Evolutionary conservation across 345 rosid species (phyloP), one percentile per base, ranked within the genome.

Genomic region (Gossypium stocksii): DNA sequence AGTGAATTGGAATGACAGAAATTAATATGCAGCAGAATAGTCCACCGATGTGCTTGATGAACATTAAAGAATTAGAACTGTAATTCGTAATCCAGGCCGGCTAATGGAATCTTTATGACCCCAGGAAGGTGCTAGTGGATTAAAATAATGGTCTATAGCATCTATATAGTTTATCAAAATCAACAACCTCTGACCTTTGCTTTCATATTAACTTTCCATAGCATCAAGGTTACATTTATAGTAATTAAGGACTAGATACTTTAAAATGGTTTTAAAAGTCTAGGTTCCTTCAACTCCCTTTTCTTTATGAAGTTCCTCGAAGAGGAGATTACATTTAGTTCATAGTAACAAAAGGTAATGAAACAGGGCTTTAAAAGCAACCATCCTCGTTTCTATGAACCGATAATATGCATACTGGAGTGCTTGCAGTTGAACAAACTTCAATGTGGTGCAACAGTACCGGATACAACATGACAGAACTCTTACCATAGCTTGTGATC

Each of bases 401-500:
- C 3, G 22, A 51, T 27, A 70, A 51, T 46, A 48, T 51, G 58
- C 45, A 29, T 45, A 48, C 57, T 8, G 7, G 27, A 67, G 19
- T 67, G 49, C 16, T 23, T n/a, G 41, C 49, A 9, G n/a, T 69
- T 20, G 48, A 15, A 49, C 48, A 14, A 19, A 20, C 41, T 20
- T 3, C 13, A 38, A 22, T 2, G 73, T n/a, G 41, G 41, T 2
- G 73, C 38, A 61, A 59, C 66, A 61, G 2, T 66, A 74, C 5
- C 46, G 12, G 46, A 60, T 61, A 22, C 41, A 66, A 60, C 58
- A 68, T 7, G n/a, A 4, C 46, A 73, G n/a, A 59, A 48, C 66
- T 76, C 86, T 81, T 66, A 89, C 98, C 62, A 73, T 70, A 60
- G 85, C 76, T 49, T 87, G 90, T 15, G 87, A 86, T 29, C 82